Percentiles rank a stretch among this genome's conserved stretches.
These are phyloP conservation scores for Gastrolobium villosum DNA, from an alignment of 306 rosid species.

Conservation along the genomic window DNA sequence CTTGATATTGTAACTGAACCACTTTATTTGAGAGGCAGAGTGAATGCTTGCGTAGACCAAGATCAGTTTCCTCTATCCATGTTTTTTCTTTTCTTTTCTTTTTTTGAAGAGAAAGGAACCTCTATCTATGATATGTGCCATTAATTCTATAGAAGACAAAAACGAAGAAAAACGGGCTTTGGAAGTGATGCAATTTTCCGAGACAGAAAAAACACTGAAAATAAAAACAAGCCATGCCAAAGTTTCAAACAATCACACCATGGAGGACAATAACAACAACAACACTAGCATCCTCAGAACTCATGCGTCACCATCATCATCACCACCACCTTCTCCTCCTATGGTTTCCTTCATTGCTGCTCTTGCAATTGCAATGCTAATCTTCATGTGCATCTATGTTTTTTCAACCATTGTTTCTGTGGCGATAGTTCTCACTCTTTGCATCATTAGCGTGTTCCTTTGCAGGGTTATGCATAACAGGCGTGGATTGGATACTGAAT, in stretches of 20 bases:
- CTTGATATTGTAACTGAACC: too few relatives aligned
- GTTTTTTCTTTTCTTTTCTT: too few relatives aligned
- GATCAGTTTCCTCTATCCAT: too few relatives aligned
- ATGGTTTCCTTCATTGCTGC: neutral
- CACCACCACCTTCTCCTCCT: constrained; percentile 38
- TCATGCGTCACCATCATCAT: neutral
- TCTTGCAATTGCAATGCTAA: neutral
- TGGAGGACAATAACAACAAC: constrained; percentile 28
- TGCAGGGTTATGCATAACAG: neutral
- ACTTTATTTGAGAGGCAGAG: too few relatives aligned
- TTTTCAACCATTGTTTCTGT: neutral
- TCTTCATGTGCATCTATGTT: neutral
- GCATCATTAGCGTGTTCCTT: neutral
- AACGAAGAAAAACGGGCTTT: too few relatives aligned
- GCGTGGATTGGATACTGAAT: neutral
- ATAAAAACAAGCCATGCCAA: neutral
- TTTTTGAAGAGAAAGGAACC: too few relatives aligned
- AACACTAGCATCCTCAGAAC: neutral
- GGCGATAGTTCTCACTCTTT: neutral
- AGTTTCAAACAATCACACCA: constrained; percentile 14
- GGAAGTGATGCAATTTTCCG: too few relatives aligned
- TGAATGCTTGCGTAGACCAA: too few relatives aligned
- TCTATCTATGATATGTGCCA: too few relatives aligned
- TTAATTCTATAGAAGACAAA: too few relatives aligned
- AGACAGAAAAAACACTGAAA: too few relatives aligned